Percentiles rank a stretch among this genome's conserved stretches.
Evolutionary conservation across 371 early-diverging fungal species (phyloP).

Genomic region (Syncephalastrum contaminatum): DNA sequence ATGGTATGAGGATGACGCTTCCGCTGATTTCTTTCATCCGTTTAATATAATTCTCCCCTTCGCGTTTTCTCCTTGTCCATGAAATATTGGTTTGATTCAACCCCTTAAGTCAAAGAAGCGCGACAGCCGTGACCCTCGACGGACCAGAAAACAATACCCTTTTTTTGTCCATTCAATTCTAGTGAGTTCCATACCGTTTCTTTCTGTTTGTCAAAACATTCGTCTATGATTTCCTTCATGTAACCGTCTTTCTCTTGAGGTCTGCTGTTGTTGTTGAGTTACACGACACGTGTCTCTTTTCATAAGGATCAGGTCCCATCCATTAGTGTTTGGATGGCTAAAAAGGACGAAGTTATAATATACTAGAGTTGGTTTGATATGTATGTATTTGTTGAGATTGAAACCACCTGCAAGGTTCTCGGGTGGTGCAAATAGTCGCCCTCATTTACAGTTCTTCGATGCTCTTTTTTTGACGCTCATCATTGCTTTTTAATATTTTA

Average conservation of each 20-base stretch:
- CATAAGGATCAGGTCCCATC: background rate
- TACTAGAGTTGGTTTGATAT: background rate
- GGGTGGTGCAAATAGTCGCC: background rate
- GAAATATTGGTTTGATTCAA: too few species aligned
- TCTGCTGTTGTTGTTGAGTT: background rate
- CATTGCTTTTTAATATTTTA: background rate
- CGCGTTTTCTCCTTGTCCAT: too few species aligned
- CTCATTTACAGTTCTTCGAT: conserved; percentile 1
- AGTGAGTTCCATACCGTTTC: too few species aligned
- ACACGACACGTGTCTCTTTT: conserved; percentile 1
- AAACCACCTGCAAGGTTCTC: background rate
- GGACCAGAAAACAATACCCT: too few species aligned
- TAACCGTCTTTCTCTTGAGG: background rate
- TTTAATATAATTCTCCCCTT: too few species aligned
- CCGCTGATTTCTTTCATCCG: too few species aligned
- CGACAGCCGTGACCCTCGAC: too few species aligned
- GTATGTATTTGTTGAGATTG: too few species aligned
- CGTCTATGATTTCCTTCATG: background rate
- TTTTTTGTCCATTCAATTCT: too few species aligned
- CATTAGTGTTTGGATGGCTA: background rate
- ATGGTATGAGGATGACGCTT: too few species aligned
- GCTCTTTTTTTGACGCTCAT: background rate
- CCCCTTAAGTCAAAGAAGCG: too few species aligned
- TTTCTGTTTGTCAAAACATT: too few species aligned
- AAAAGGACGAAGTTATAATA: background rate